These are phyloP conservation scores for Xylaria sp. DNA, from an alignment of 2,329 filamentous ascomycete genomes.

Conservation along the genomic window DNA sequence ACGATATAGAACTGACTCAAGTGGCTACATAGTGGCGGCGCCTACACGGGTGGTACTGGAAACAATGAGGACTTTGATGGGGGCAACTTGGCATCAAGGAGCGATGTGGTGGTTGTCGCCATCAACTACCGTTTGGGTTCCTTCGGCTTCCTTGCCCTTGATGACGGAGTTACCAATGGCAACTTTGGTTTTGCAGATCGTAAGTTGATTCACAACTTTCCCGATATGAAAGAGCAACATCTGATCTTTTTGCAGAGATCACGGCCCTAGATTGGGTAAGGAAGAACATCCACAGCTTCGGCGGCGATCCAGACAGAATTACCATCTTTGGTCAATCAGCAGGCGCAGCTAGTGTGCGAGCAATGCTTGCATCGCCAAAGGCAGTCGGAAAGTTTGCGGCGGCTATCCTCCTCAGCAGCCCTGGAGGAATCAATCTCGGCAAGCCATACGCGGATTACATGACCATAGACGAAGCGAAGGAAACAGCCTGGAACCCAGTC, in stretches of 20 bases:
- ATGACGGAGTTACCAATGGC: conserved; percentile 41
- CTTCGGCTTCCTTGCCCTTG: conserved; percentile 53
- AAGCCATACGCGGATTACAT: conserved; percentile 55
- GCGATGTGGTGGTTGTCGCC: conserved; percentile 53
- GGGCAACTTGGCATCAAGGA: conserved; percentile 51
- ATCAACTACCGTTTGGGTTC: conserved; percentile 57
- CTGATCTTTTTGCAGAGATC: conserved; percentile 29
- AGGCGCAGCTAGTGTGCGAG: conserved; percentile 47
- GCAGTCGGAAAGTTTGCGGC: conserved; percentile 43
- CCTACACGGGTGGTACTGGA: conserved; percentile 45
- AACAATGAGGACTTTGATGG: conserved; percentile 42
- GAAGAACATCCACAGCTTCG: conserved; percentile 48
- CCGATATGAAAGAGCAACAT: not conserved
- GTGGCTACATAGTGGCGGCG: conserved; percentile 40
- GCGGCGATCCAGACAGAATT: conserved; percentile 52
- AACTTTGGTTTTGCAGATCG: conserved; percentile 46
- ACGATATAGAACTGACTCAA: not conserved
- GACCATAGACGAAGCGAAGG: conserved; percentile 48
- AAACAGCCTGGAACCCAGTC: conserved; percentile 45
- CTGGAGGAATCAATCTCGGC: conserved; percentile 46
- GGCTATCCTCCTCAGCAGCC: conserved; percentile 41
- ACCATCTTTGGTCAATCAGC: conserved; percentile 53
- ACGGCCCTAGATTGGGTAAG: conserved; percentile 46
- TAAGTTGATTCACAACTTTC: not conserved
- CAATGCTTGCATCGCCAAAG: conserved; percentile 44